A percentile compares a stretch with the other conserved stretches of the same genome.
phyloP scores from a whole-genome alignment of 306 rosid species.

The Rosa lucieae region DNA sequence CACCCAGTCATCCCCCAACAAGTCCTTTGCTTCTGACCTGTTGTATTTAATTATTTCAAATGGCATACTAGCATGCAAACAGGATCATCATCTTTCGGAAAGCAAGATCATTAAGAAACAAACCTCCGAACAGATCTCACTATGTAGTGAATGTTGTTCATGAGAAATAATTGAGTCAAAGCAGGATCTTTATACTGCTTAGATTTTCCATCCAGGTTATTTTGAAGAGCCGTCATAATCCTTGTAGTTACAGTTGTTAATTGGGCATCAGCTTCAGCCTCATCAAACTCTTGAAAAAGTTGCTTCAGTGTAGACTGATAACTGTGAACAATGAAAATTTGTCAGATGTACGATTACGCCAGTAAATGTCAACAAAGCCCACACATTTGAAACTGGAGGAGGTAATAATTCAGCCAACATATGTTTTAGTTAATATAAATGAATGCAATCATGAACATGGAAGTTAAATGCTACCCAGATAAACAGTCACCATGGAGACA shows the following conservation, averaged over 20 bases:
- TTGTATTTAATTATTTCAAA: slow-evolving; percentile 29
- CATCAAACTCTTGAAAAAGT: slow-evolving; percentile 76
- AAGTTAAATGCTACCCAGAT: neutral
- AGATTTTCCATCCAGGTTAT: slow-evolving; percentile 92
- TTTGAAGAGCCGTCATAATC: slow-evolving; percentile 95
- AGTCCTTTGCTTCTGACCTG: slow-evolving; percentile 97
- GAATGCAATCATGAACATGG: neutral
- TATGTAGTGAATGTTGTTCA: slow-evolving; percentile 98
- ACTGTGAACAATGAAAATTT: slow-evolving; percentile 42
- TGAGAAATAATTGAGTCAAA: slow-evolving; percentile 85
- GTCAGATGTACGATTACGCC: slow-evolving; percentile 5
- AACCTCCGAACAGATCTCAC: slow-evolving; percentile 97
- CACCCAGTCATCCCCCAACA: slow-evolving; percentile 99
- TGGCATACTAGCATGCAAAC: slow-evolving; percentile 10
- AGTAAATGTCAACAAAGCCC: neutral
- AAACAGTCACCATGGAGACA: neutral
- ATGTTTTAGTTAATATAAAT: neutral
- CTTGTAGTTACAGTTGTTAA: slow-evolving; percentile 75
- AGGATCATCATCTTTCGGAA: slow-evolving; percentile 6
- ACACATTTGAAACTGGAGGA: neutral
- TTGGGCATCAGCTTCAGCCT: slow-evolving; percentile 64
- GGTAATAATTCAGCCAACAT: neutral
- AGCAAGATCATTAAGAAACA: slow-evolving; percentile 7
- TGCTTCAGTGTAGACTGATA: slow-evolving; percentile 79
- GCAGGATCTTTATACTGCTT: slow-evolving; percentile 92